Evolutionary conservation across 176 grass and related monocot genomes (phyloP).

Genomic region (Elaeis guineensis): DNA sequence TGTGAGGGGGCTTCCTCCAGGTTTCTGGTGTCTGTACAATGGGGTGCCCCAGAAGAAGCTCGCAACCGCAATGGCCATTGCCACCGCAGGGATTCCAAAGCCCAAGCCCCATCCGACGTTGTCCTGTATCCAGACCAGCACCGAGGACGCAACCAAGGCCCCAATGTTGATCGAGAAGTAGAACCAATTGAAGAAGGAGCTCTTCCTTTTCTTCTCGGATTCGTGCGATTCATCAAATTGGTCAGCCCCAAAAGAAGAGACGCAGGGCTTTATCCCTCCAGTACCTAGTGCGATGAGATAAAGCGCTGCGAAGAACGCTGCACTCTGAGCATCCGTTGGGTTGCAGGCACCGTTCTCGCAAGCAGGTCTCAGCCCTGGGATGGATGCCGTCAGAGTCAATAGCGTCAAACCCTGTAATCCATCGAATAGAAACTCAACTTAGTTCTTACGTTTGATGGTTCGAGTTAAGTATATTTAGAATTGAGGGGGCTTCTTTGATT

Average conservation of each 20-base stretch:
- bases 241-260: conserved; percentile 13
- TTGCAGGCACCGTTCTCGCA: not conserved
- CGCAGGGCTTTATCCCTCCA: conserved; percentile 12
- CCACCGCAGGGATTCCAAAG: not conserved
- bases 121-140: conserved; percentile 11
- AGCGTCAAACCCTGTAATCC: conserved; percentile 8
- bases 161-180: conserved; percentile 15
- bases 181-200: conserved; percentile 21
- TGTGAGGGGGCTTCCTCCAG: conserved; percentile 13
- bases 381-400: conserved; percentile 2
- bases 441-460: not conserved
- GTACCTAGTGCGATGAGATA: conserved; percentile 10
- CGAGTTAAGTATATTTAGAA: not conserved
- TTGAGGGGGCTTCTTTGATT: too few relatives aligned
- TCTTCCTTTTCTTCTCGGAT: conserved; percentile 7
- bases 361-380: not conserved
- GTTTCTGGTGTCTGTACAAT: conserved; percentile 16
- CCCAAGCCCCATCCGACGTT: conserved; percentile 6
- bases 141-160: not conserved
- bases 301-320: not conserved
- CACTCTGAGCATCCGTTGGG: not conserved
- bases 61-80: conserved; percentile 7
- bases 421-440: not conserved
- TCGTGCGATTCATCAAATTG: conserved; percentile 12
- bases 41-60: conserved; percentile 3